Conservation (phyloP, 2,329 filamentous ascomycete species). For the Periconia digitata region DNA sequence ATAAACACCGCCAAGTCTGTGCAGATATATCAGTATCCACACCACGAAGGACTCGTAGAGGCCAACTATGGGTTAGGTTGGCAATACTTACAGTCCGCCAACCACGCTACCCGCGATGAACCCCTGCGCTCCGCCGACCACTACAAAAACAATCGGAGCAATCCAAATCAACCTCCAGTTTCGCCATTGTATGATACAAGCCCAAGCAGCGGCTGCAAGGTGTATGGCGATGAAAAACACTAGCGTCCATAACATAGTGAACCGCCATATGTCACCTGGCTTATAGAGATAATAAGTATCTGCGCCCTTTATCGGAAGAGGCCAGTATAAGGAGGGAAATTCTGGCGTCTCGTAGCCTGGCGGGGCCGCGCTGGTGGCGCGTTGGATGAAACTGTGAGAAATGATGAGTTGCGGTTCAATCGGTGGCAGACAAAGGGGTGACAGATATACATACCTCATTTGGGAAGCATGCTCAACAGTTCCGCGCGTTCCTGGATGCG, state of each 20-base stretch:
- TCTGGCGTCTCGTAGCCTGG: slow-evolving; percentile 66
- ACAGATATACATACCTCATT: slow-evolving; percentile 30
- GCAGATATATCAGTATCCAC: not conserved
- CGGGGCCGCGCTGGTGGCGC: slow-evolving; percentile 51
- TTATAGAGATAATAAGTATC: slow-evolving; percentile 70
- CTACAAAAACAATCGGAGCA: slow-evolving; percentile 68
- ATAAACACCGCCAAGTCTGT: slow-evolving; percentile 77
- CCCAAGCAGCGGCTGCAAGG: slow-evolving; percentile 69
- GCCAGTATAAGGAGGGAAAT: slow-evolving; percentile 84
- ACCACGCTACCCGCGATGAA: slow-evolving; percentile 79
- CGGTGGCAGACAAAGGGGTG: not conserved
- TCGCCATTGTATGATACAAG: slow-evolving; percentile 68
- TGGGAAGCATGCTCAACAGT: slow-evolving; percentile 22
- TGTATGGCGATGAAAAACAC: slow-evolving; percentile 78
- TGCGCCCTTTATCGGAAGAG: slow-evolving; percentile 59
- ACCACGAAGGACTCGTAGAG: not conserved
- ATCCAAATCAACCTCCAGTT: slow-evolving; percentile 66
- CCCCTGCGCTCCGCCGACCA: slow-evolving; percentile 75
- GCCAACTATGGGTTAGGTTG: not conserved
- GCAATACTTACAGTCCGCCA: slow-evolving; percentile 69
- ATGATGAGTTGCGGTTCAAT: not conserved
- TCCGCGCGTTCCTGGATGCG: not conserved
- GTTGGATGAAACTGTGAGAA: slow-evolving; percentile 46
- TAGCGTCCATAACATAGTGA: slow-evolving; percentile 84
- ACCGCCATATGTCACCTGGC: slow-evolving; percentile 78